Conservation (phyloP, 441 rosid genomes). For the Populus hybrid region DNA sequence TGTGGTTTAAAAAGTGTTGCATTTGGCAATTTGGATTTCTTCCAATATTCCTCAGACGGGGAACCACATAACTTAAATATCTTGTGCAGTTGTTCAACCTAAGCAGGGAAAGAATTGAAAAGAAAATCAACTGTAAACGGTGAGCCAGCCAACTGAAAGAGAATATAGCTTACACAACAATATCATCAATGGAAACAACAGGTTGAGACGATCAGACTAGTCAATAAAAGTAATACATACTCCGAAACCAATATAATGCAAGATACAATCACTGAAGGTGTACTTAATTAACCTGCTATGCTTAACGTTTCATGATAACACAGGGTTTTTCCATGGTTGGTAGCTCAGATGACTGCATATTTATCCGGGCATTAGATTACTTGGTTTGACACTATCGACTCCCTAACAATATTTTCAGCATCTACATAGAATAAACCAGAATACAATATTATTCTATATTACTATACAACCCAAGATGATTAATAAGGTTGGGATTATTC, state of each 20-base stretch:
- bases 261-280: background rate
- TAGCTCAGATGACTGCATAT: background rate
- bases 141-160: constrained; percentile 6
- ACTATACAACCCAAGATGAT: background rate
- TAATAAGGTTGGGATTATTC: background rate
- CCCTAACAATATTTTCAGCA: background rate
- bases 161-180: background rate
- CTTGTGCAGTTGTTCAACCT: constrained; percentile 97
- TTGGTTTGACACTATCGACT: background rate
- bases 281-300: background rate
- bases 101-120: constrained; percentile 15
- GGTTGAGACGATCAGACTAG: background rate
- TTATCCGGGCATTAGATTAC: background rate
- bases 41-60: constrained; percentile 88
- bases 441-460: background rate
- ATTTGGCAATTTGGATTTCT: constrained; percentile 73
- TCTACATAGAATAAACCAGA: background rate
- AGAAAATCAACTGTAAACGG: constrained; percentile 14
- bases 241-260: constrained; percentile 3
- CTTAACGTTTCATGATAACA: constrained; percentile 1
- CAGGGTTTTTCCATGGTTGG: background rate
- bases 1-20: constrained; percentile 79
- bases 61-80: constrained; percentile 89
- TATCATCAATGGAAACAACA: background rate
- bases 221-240: constrained; percentile 5